Evolutionary conservation across 2,329 filamentous ascomycete genomes (phyloP).

Genomic region (Trichoderma simmonsii): DNA sequence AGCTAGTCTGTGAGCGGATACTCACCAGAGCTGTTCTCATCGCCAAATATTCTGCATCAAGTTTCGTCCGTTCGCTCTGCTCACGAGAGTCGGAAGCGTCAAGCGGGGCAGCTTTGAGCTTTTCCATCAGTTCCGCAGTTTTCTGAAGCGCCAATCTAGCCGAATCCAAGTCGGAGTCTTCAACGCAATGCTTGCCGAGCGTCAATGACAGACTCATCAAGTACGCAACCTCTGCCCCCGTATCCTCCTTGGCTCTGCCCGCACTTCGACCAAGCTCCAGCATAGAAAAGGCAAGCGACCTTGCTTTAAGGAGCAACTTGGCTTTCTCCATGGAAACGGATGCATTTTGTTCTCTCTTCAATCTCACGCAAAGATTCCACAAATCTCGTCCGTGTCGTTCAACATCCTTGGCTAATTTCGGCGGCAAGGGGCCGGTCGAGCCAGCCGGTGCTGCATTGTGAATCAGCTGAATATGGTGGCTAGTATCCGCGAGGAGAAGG

Average conservation of each 20-base stretch:
- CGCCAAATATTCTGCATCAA: conserved; percentile 62
- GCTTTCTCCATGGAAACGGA: conserved; percentile 22
- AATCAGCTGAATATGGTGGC: conserved; percentile 27
- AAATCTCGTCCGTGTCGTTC: conserved; percentile 56
- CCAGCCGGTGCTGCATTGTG: conserved; percentile 19
- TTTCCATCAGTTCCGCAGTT: conserved; percentile 53
- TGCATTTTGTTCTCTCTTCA: conserved; percentile 34
- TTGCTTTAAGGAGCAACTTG: conserved; percentile 38
- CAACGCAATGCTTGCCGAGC: conserved; percentile 51
- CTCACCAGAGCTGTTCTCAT: conserved; percentile 65
- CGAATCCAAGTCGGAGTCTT: conserved; percentile 54
- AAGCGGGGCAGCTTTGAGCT: conserved; percentile 18
- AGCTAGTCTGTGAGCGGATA: not conserved
- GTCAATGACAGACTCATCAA: conserved; percentile 67
- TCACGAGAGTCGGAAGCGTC: not conserved
- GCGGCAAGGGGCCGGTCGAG: not conserved
- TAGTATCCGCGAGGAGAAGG: conserved; percentile 34
- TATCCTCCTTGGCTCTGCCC: conserved; percentile 26
- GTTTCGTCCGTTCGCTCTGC: conserved; percentile 24
- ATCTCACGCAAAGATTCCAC: conserved; percentile 64
- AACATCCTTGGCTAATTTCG: conserved; percentile 39
- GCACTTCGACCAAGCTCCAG: conserved; percentile 55
- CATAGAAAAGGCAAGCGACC: conserved; percentile 63
- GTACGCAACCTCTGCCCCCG: conserved; percentile 45
- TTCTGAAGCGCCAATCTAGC: conserved; percentile 61